phyloP scores from a whole-genome alignment of 768 basidiomycete genomes.

The Phlebiopsis gigantea region DNA sequence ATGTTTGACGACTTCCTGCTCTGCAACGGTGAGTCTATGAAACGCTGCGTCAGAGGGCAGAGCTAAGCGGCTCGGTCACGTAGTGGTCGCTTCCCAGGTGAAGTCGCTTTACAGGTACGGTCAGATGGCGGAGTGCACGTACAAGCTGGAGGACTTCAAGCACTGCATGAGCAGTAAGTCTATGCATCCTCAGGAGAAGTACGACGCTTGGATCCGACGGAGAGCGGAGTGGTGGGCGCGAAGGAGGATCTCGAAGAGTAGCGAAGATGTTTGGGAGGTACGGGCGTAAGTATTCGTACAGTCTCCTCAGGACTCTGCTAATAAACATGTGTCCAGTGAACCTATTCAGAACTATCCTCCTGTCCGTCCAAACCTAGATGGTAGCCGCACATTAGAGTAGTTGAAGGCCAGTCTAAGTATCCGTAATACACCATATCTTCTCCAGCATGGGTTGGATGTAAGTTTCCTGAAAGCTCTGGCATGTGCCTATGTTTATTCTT shows the following conservation, averaged over 20 bases:
- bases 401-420: too few species aligned
- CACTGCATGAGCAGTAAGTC: slow-evolving; percentile 86
- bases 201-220: slow-evolving; percentile 79
- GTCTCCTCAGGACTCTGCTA: background rate
- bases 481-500: too few species aligned
- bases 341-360: slow-evolving; percentile 11
- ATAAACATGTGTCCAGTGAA: background rate
- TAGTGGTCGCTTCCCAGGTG: slow-evolving; percentile 77
- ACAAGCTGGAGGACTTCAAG: slow-evolving; percentile 89
- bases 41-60: background rate
- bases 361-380: background rate
- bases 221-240: slow-evolving; percentile 95
- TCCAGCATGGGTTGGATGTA: too few species aligned
- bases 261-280: slow-evolving; percentile 93
- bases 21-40: slow-evolving; percentile 51
- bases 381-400: background rate
- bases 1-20: slow-evolving; percentile 68
- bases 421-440: too few species aligned
- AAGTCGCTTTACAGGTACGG: slow-evolving; percentile 88
- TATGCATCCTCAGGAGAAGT: slow-evolving; percentile 68
- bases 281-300: slow-evolving; percentile 59
- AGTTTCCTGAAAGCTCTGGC: too few species aligned
- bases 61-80: background rate
- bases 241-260: slow-evolving; percentile 69
- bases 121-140: slow-evolving; percentile 58